Percentiles rank a stretch among this genome's conserved stretches.
Conservation (phyloP, 139 green algal species). For the Volvox reticuliferus region DNA sequence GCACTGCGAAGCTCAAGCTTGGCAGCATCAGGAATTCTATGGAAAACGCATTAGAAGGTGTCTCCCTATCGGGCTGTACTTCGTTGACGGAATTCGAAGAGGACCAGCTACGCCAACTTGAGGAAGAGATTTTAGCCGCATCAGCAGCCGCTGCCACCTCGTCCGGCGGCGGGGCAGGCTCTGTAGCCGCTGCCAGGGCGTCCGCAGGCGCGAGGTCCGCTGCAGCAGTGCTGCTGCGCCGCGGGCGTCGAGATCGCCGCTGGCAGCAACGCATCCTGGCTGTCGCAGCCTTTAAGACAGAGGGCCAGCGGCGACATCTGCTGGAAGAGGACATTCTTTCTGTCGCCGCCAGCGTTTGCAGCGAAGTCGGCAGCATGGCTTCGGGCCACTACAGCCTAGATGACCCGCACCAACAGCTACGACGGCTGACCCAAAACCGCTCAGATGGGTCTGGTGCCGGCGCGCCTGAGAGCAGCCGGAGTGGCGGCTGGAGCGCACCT, state of each 20-base stretch:
- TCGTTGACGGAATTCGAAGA: slow-evolving; percentile 1
- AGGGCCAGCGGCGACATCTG: not conserved
- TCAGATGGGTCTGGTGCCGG: not conserved
- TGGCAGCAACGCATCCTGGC: not conserved
- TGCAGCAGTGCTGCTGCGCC: not conserved
- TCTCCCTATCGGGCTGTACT: not conserved
- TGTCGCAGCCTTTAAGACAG: not conserved
- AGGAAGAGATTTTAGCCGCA: not conserved
- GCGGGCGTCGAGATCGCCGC: not conserved
- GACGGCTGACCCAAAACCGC: not conserved
- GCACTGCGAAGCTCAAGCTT: too few relatives aligned
- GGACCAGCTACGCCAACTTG: not conserved
- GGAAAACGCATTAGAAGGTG: not conserved
- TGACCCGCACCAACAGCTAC: not conserved
- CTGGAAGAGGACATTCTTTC: slow-evolving; percentile 9
- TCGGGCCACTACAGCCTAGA: not conserved
- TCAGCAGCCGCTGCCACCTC: not conserved
- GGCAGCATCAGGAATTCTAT: not conserved
- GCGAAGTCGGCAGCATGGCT: not conserved
- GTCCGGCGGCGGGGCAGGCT: not conserved
- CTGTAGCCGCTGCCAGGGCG: not conserved
- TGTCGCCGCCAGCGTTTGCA: not conserved
- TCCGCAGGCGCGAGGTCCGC: not conserved
- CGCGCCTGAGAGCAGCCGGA: not conserved
- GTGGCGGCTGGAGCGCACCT: not conserved